Base-by-base conservation (phyloP, 2,329 filamentous ascomycete genomes). In the Fusarium sp. region DNA sequence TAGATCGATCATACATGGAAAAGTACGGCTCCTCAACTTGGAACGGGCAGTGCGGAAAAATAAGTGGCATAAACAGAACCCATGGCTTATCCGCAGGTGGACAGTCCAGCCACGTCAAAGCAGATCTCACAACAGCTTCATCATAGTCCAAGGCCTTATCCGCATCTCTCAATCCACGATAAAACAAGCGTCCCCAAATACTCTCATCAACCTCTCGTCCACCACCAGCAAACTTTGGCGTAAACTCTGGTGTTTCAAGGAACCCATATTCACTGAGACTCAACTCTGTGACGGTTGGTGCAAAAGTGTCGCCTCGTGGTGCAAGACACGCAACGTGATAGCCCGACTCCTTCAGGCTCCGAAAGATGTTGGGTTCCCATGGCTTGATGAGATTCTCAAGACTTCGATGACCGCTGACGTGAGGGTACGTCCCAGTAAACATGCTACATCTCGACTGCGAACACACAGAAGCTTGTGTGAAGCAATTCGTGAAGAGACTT, bases 1-100 rank as follows among this genome's bases (percentile, higher is more conserved):
- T 58, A 0, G 71, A 56, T 7, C 83, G 80, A 35, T 84, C 78
- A 54, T 86, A 85, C 83, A 85, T 85, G 15, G 81, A 83, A 62
- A 86, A 85, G 60, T 82, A 86, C 1, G 84, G 85, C 73, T 86
- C 84, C 62, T 87, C 85, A 3, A 86, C 84, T 28, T 83, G 78
- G 39, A 86, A 86, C 0, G 84, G 84, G n/a, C 82, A 84, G 68
- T 86, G 82, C 1, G 85, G 83, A 66, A 86, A 85, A 11, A 83
- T 70, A 1, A 85, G 73, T 1, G 84, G 83, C 79, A 85, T 76
- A 60, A 84, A 85, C 1, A 85, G 65, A 1, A 85, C 81, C 82
- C 82, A 85, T 2, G 83, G 83, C 64, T 80, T 80, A 54, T 83
- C 80, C 0, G 60, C 61, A 0, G 85, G 85, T 1, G 83, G 84